phyloP scores from a whole-genome alignment of 78 protist species.

The Kipferlia bialata region DNA sequence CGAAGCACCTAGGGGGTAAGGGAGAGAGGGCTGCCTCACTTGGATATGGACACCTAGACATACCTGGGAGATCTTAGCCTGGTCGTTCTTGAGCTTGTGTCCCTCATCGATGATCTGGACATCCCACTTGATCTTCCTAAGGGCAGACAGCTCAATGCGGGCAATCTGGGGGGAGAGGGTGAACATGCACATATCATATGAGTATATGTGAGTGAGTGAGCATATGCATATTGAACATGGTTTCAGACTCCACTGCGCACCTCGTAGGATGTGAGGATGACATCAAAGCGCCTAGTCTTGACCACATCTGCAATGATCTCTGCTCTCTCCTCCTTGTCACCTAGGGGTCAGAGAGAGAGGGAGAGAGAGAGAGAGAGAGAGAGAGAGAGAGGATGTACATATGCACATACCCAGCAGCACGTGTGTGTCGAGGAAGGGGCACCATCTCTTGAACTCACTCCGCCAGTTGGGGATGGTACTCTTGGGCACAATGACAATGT shows the following conservation, averaged over 20 bases:
- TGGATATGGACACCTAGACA: too few relatives aligned
- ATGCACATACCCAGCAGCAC: slow-evolving; percentile 64
- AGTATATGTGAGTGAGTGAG: too few relatives aligned
- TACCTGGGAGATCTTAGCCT: slow-evolving; percentile 48
- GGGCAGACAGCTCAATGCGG: slow-evolving; percentile 49
- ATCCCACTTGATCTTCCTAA: slow-evolving; percentile 43
- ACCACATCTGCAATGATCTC: not conserved
- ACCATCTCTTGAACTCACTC: slow-evolving; percentile 65
- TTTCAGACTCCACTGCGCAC: too few relatives aligned
- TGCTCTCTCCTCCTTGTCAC: slow-evolving; percentile 60
- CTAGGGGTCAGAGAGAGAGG: too few relatives aligned
- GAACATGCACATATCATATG: too few relatives aligned
- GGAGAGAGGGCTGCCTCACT: too few relatives aligned
- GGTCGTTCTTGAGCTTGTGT: slow-evolving; percentile 92
- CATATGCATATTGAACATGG: too few relatives aligned
- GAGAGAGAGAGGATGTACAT: too few relatives aligned
- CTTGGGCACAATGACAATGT: slow-evolving; percentile 73
- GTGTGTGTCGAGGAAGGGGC: slow-evolving; percentile 39
- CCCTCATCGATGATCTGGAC: slow-evolving; percentile 92
- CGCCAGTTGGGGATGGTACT: slow-evolving; percentile 77
- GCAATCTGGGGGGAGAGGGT: too few relatives aligned
- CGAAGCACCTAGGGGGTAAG: too few relatives aligned
- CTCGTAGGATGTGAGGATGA: slow-evolving; percentile 75
- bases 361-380: too few relatives aligned
- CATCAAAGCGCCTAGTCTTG: slow-evolving; percentile 59